phyloP scores from a whole-genome alignment of 805 yeast genomes.

The Sugiyamaella valdiviana region DNA sequence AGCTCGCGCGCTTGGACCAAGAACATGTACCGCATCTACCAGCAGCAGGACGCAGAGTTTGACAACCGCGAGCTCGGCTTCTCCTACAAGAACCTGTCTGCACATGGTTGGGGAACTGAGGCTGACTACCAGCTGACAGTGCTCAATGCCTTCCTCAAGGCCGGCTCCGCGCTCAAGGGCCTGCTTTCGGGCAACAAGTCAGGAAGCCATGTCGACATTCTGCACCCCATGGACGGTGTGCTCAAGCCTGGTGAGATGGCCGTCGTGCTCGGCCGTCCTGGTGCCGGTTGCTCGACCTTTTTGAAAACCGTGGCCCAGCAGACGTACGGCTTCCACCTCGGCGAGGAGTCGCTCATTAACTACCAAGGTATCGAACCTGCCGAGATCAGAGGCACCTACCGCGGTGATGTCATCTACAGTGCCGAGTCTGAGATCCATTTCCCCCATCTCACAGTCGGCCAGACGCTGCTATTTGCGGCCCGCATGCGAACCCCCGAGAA shows the following conservation, averaged over 20 bases:
- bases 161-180: conserved; percentile 13
- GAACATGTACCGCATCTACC: conserved; percentile 47
- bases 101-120: conserved; percentile 56
- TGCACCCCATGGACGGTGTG: conserved; percentile 50
- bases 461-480: conserved; percentile 53
- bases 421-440: conserved; percentile 62
- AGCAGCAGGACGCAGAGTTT: conserved; percentile 54
- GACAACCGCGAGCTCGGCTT: conserved; percentile 56
- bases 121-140: conserved; percentile 65
- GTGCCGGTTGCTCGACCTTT: conserved; percentile 63
- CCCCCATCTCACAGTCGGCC: conserved; percentile 57
- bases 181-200: conserved; percentile 37
- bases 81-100: conserved; percentile 52
- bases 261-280: conserved; percentile 75
- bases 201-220: conserved; percentile 31
- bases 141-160: conserved; percentile 35
- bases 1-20: conserved; percentile 57
- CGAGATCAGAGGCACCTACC: conserved; percentile 42
- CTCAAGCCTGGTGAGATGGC: conserved; percentile 60
- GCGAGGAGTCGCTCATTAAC: conserved; percentile 40
- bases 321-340: conserved; percentile 51
- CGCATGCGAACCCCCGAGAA: conserved; percentile 50
- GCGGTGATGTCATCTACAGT: conserved; percentile 60
- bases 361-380: conserved; percentile 40
- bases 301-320: conserved; percentile 48